These are phyloP conservation scores for Stramenopiles sp. DNA, from an alignment of 352 stramenopile genomes.

Conservation along the genomic window DNA sequence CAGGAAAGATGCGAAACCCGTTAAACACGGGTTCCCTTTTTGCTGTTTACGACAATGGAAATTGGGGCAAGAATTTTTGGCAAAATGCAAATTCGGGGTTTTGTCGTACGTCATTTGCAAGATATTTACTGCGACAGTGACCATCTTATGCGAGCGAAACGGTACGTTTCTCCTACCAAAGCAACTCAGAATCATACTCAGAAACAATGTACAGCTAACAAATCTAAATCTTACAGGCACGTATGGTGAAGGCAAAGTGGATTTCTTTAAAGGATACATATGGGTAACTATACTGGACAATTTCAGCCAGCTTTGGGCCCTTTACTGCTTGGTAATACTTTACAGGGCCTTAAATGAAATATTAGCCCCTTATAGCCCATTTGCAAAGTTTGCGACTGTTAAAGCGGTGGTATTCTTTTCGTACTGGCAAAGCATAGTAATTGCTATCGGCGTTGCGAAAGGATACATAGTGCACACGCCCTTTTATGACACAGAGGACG, in stretches of 20 bases:
- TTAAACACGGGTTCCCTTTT: slow-evolving; percentile 38
- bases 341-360: slow-evolving; percentile 70
- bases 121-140: slow-evolving; percentile 55
- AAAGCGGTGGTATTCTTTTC: slow-evolving; percentile 85
- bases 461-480: background rate
- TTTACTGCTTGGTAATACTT: slow-evolving; percentile 80
- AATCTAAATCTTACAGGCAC: slow-evolving; percentile 48
- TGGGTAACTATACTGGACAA: slow-evolving; percentile 58
- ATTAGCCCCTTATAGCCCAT: slow-evolving; percentile 55
- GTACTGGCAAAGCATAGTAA: slow-evolving; percentile 75
- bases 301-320: slow-evolving; percentile 63
- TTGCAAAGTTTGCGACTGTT: slow-evolving; percentile 78
- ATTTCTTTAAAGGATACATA: slow-evolving; percentile 63
- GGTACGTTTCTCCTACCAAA: slow-evolving; percentile 40
- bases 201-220: slow-evolving; percentile 48
- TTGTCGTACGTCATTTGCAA: slow-evolving; percentile 75
- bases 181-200: slow-evolving; percentile 55
- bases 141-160: slow-evolving; percentile 43
- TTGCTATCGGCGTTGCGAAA: slow-evolving; percentile 20
- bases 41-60: slow-evolving; percentile 63
- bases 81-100: slow-evolving; percentile 68
- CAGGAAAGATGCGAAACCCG: slow-evolving; percentile 52
- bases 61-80: slow-evolving; percentile 74
- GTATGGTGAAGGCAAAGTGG: slow-evolving; percentile 66
- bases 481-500: slow-evolving; percentile 35